Conservation (phyloP, 2,329 filamentous ascomycete genomes). For the Trichoderma arundinaceum region DNA sequence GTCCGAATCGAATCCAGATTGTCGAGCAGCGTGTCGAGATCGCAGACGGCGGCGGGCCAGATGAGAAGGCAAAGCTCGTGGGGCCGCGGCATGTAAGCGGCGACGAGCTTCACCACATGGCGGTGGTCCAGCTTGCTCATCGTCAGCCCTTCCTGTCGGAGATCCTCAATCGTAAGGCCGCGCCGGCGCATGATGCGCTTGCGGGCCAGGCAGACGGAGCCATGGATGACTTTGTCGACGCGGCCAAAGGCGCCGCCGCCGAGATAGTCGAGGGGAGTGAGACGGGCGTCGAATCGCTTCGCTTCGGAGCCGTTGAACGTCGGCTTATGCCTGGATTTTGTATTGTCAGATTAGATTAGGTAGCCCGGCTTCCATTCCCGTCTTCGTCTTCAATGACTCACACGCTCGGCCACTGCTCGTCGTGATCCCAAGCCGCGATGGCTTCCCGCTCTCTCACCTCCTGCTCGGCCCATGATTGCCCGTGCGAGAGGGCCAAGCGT, state of each 20-base stretch:
- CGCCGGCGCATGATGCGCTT: conserved; percentile 50
- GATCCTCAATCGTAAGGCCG: conserved; percentile 47
- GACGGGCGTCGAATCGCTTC: conserved; percentile 44
- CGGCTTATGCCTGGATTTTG: conserved; percentile 40
- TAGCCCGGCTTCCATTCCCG: not conserved
- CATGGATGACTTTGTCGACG: conserved; percentile 52
- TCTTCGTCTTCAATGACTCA: conserved; percentile 35
- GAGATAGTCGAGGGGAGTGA: conserved; percentile 45
- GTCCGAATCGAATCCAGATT: conserved; percentile 51
- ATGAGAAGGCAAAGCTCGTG: conserved; percentile 53
- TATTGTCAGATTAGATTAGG: not conserved
- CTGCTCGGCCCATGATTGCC: conserved; percentile 39
- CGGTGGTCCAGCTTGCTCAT: conserved; percentile 56
- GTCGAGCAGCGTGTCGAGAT: conserved; percentile 49
- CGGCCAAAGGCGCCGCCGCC: conserved; percentile 52
- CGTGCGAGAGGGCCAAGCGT: conserved; percentile 35
- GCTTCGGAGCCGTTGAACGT: conserved; percentile 42
- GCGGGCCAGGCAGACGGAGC: conserved; percentile 51
- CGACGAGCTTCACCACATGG: conserved; percentile 55
- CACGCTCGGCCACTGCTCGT: conserved; percentile 45
- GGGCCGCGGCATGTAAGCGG: conserved; percentile 51
- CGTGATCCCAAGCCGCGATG: conserved; percentile 43
- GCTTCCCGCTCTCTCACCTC: conserved; percentile 41
- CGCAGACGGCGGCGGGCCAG: conserved; percentile 56
- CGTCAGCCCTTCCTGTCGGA: conserved; percentile 53